A percentile compares a stretch with the other conserved stretches of the same genome.
Conservation (phyloP, 768 basidiomycete genomes). For the Tricholoma furcatifolium region DNA sequence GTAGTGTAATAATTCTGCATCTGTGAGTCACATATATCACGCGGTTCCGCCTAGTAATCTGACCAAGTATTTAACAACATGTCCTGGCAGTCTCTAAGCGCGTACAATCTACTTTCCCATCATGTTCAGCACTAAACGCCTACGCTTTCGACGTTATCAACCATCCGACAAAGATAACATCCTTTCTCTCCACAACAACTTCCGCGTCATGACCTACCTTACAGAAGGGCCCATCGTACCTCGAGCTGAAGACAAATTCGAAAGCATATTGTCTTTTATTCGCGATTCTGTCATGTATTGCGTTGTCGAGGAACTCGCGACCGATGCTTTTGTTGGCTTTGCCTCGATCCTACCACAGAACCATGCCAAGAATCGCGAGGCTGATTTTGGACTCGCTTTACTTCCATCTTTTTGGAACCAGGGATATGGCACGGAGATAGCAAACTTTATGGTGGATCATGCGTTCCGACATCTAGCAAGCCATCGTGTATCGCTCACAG, state of each 20-base stretch:
- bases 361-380: conserved; percentile 14
- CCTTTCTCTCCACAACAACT: conserved; percentile 26
- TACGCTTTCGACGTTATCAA: conserved; percentile 30
- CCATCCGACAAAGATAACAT: conserved; percentile 31
- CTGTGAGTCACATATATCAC: background rate
- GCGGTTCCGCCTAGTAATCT: too few species aligned
- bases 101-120: background rate
- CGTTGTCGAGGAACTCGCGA: conserved; percentile 15
- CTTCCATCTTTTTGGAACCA: conserved; percentile 30
- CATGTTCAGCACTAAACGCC: conserved; percentile 30
- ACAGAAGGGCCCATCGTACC: conserved; percentile 12
- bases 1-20: background rate
- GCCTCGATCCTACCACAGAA: conserved; percentile 9
- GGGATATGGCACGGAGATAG: conserved; percentile 42
- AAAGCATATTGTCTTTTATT: background rate
- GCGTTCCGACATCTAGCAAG: conserved; percentile 37
- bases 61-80: background rate
- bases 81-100: too few species aligned
- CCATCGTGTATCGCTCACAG: conserved; percentile 39
- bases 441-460: conserved; percentile 38
- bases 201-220: conserved; percentile 20
- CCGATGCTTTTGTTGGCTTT: conserved; percentile 9
- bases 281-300: conserved; percentile 12
- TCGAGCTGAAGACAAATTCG: background rate
- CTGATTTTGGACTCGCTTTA: conserved; percentile 3